phyloP scores from a whole-genome alignment of 495 filamentous ascomycete genomes.

The Copromyces sp. region DNA sequence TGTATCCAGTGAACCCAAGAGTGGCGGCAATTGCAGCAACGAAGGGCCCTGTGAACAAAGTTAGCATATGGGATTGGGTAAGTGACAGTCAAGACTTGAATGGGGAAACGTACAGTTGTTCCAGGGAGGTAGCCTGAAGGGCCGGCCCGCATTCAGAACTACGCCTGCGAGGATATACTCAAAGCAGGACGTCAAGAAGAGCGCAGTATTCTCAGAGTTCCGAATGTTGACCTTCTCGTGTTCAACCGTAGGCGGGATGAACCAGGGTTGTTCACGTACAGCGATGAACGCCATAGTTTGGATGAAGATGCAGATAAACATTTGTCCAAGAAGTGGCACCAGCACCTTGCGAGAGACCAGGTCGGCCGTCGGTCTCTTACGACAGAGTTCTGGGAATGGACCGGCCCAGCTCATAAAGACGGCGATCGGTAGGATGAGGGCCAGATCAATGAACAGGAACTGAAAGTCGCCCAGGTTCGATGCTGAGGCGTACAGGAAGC shows the following conservation, averaged over 20 bases:
- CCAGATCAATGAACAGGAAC: constrained; percentile 91
- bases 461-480: constrained; percentile 98
- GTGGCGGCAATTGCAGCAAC: constrained; percentile 63
- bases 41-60: constrained; percentile 55
- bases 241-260: constrained; percentile 65
- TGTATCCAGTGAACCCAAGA: constrained; percentile 55
- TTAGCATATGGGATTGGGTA: constrained; percentile 7
- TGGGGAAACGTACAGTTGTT: constrained; percentile 56
- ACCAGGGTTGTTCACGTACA: constrained; percentile 76
- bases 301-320: constrained; percentile 65
- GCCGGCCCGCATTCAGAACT: constrained; percentile 78
- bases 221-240: constrained; percentile 67
- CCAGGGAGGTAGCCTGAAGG: constrained; percentile 73
- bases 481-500: constrained; percentile 89
- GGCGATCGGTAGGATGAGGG: constrained; percentile 88
- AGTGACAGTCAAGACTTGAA: constrained; percentile 2
- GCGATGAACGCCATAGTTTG: constrained; percentile 63
- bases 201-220: constrained; percentile 84
- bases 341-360: constrained; percentile 91
- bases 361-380: constrained; percentile 82
- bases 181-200: constrained; percentile 85
- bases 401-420: constrained; percentile 98
- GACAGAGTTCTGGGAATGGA: constrained; percentile 64
- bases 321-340: constrained; percentile 81
- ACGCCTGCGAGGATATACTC: constrained; percentile 88